These are phyloP conservation scores for Kuraishia molischiana DNA, from an alignment of 805 yeast species.

Conservation along the genomic window DNA sequence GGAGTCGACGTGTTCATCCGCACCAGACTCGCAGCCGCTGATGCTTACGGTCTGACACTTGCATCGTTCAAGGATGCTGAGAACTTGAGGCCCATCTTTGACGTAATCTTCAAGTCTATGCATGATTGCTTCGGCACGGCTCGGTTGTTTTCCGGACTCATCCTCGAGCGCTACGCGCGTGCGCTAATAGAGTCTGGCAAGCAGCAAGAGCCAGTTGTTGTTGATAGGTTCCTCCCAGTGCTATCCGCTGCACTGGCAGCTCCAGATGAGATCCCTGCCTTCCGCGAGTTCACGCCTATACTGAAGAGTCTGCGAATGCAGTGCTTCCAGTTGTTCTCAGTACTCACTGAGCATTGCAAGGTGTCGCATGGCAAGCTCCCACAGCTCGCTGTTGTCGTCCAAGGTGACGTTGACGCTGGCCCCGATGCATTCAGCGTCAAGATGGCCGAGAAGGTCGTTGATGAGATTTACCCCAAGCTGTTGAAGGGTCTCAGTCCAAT, in stretches of 20 bases:
- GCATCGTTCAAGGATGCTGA: slow-evolving; percentile 33
- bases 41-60: slow-evolving; percentile 61
- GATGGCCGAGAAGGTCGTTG: slow-evolving; percentile 60
- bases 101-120: slow-evolving; percentile 29
- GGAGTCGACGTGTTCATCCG: slow-evolving; percentile 67
- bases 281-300: slow-evolving; percentile 80
- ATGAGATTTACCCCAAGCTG: slow-evolving; percentile 57
- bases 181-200: slow-evolving; percentile 12
- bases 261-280: slow-evolving; percentile 39
- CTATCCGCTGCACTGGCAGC: slow-evolving; percentile 28
- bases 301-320: slow-evolving; percentile 79
- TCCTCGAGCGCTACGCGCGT: slow-evolving; percentile 59
- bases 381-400: slow-evolving; percentile 78
- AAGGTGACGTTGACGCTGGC: slow-evolving; percentile 92
- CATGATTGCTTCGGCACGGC: slow-evolving; percentile 72
- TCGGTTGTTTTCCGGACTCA: slow-evolving; percentile 56
- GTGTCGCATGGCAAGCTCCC: slow-evolving; percentile 66
- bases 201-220: slow-evolving; percentile 6
- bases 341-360: slow-evolving; percentile 71
- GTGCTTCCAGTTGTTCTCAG: slow-evolving; percentile 71
- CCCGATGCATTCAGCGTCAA: slow-evolving; percentile 83
- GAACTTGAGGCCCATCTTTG: slow-evolving; percentile 28
- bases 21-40: slow-evolving; percentile 68
- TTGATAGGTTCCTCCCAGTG: slow-evolving; percentile 6
- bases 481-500: slow-evolving; percentile 55